Evolutionary conservation across 148 eudicot genomes (phyloP).

Genomic region (Rhododendron mucronatum): DNA sequence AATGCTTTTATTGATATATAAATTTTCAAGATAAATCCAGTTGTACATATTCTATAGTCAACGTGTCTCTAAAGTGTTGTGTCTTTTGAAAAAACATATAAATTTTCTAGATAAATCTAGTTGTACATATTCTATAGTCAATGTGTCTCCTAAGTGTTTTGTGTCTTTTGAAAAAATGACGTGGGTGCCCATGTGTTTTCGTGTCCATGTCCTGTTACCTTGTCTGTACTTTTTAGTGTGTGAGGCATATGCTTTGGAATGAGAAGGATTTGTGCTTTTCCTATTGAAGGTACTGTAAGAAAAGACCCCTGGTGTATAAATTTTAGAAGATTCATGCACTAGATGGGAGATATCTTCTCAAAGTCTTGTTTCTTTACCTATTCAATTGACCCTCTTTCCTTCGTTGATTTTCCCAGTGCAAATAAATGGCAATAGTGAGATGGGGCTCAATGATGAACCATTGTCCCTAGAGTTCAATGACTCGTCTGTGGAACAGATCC

Average conservation of each 20-base stretch:
- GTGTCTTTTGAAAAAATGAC: not conserved
- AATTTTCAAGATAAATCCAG: not conserved
- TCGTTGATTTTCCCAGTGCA: constrained; percentile 18
- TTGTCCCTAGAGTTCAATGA: constrained; percentile 38
- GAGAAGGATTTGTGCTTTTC: constrained; percentile 1
- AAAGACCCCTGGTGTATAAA: not conserved
- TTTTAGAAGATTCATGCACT: not conserved
- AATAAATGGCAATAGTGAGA: constrained; percentile 23
- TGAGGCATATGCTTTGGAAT: not conserved
- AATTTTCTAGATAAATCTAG: not conserved
- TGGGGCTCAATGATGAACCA: constrained; percentile 28
- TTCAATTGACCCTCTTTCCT: not conserved
- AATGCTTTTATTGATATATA: not conserved
- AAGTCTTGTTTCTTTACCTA: not conserved
- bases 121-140: not conserved
- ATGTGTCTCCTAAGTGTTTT: not conserved
- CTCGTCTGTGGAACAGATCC: constrained; percentile 44
- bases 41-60: not conserved
- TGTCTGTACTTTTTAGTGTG: not conserved
- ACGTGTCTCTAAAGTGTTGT: not conserved
- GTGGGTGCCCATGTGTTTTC: not conserved
- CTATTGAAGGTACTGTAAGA: not conserved
- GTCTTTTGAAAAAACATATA: not conserved
- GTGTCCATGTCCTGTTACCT: not conserved
- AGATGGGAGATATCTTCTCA: not conserved